Conservation (phyloP, 2,329 filamentous ascomycete species). For the Malbranchea zuffiana region DNA sequence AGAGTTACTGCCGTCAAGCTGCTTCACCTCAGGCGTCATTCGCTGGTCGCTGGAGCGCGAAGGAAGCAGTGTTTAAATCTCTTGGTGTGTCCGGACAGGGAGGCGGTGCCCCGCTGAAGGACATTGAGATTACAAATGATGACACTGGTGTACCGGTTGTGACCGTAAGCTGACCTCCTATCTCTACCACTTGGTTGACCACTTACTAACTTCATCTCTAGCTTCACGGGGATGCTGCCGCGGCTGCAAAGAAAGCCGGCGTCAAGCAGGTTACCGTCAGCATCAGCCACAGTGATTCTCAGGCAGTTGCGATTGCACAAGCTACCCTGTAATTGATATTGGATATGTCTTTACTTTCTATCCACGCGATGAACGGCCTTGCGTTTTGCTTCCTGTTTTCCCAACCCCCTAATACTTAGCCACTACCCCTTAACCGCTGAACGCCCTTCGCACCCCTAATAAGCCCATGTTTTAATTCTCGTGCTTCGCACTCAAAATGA, state of each 20-base stretch:
- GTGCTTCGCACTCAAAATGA: no score
- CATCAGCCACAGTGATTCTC: constrained; percentile 88
- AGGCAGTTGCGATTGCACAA: constrained; percentile 89
- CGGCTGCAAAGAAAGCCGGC: constrained; percentile 73
- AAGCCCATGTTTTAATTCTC: no score
- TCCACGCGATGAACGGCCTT: no score
- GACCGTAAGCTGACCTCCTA: constrained; percentile 51
- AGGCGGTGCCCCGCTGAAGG: constrained; percentile 77
- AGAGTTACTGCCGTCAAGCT: constrained; percentile 73
- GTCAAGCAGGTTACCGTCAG: constrained; percentile 84
- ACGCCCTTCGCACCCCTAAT: no score
- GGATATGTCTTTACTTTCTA: no score
- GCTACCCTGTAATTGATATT: constrained; percentile 58
- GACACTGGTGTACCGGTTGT: constrained; percentile 75
- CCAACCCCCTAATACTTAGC: no score
- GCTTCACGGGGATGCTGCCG: constrained; percentile 76
- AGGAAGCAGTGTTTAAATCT: constrained; percentile 97
- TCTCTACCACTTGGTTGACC: background rate
- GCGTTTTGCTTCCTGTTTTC: no score
- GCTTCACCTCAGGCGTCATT: constrained; percentile 79
- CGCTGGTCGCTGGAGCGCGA: constrained; percentile 90
- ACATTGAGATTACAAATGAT: constrained; percentile 83
- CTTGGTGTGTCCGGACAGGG: constrained; percentile 78
- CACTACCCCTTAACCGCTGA: no score
- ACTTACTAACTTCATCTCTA: constrained; percentile 39